Percentiles rank a stretch among this genome's conserved stretches.
Conservation (phyloP, 352 stramenopile genomes). For the Phytopythium ostracodes region DNA sequence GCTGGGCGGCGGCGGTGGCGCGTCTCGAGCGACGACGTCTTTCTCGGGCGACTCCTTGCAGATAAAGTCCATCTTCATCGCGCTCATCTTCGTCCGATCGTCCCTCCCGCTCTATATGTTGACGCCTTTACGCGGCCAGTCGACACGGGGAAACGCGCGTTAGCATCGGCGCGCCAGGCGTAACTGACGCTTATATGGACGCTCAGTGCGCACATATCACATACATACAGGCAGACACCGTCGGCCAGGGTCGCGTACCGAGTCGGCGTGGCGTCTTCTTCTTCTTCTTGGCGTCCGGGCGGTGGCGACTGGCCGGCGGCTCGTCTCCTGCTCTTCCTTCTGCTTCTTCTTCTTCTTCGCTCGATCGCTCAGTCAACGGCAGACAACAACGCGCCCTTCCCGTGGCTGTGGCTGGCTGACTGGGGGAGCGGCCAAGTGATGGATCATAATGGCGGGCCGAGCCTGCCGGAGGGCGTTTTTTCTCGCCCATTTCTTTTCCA, state of each 20-base stretch:
- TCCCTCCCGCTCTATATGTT: too few relatives aligned
- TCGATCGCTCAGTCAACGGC: too few relatives aligned
- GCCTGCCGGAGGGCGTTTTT: constrained; percentile 4
- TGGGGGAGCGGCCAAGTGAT: constrained; percentile 6
- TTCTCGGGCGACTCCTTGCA: constrained; percentile 47
- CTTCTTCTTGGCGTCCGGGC: too few relatives aligned
- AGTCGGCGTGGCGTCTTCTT: too few relatives aligned
- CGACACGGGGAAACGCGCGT: not conserved
- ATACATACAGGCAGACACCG: too few relatives aligned
- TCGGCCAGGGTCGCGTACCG: too few relatives aligned
- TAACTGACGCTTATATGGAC: too few relatives aligned
- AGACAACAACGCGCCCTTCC: not conserved
- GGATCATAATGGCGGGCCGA: constrained; percentile 9
- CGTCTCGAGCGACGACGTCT: not conserved
- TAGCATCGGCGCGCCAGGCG: not conserved
- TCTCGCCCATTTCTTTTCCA: constrained; percentile 10
- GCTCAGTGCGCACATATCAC: too few relatives aligned
- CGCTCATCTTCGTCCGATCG: constrained; percentile 35
- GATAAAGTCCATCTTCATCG: constrained; percentile 85
- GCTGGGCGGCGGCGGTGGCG: constrained; percentile 6
- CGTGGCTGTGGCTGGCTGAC: constrained; percentile 7
- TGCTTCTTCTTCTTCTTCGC: not conserved
- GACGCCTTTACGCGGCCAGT: not conserved
- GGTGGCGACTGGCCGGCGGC: not conserved
- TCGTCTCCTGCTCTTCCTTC: not conserved